These are phyloP conservation scores for Aspergillus sp. DNA, from an alignment of 2,329 filamentous ascomycete genomes.

Conservation along the genomic window DNA sequence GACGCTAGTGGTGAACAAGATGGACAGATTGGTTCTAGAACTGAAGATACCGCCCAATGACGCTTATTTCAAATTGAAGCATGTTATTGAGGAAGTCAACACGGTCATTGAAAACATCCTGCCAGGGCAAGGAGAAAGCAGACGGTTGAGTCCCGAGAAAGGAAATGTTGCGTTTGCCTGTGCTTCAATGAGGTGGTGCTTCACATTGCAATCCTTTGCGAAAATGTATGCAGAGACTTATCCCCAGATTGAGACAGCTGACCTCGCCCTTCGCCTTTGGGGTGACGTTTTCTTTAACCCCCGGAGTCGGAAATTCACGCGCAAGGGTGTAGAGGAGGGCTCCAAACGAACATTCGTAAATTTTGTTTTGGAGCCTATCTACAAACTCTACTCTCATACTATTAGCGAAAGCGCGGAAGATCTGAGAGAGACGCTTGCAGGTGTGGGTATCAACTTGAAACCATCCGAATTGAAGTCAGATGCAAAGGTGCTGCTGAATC, in stretches of 20 bases:
- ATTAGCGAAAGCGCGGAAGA: conserved; percentile 88
- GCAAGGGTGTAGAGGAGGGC: conserved; percentile 77
- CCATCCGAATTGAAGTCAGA: conserved; percentile 90
- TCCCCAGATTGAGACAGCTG: conserved; percentile 73
- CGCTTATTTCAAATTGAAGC: conserved; percentile 98
- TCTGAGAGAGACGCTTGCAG: conserved; percentile 73
- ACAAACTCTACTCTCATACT: conserved; percentile 94
- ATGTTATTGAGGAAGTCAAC: conserved; percentile 98
- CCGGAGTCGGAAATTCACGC: conserved; percentile 82
- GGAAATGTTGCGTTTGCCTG: conserved; percentile 98
- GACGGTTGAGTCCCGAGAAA: conserved; percentile 88
- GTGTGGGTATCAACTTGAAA: conserved; percentile 81
- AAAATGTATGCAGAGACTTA: conserved; percentile 95
- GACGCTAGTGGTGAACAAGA: conserved; percentile 92
- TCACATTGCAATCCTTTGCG: conserved; percentile 89
- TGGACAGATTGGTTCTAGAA: conserved; percentile 92
- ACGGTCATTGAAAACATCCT: conserved; percentile 86
- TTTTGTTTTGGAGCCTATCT: conserved; percentile 93
- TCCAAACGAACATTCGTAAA: conserved; percentile 87
- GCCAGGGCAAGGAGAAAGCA: conserved; percentile 75
- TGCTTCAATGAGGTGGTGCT: conserved; percentile 93
- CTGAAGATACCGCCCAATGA: conserved; percentile 91
- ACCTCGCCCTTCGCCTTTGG: conserved; percentile 86
- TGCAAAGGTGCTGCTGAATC: conserved; percentile 80
- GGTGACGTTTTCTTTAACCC: conserved; percentile 97